These are phyloP conservation scores for Darksidea phi DNA, from an alignment of 495 filamentous ascomycete genomes.

Conservation along the genomic window DNA sequence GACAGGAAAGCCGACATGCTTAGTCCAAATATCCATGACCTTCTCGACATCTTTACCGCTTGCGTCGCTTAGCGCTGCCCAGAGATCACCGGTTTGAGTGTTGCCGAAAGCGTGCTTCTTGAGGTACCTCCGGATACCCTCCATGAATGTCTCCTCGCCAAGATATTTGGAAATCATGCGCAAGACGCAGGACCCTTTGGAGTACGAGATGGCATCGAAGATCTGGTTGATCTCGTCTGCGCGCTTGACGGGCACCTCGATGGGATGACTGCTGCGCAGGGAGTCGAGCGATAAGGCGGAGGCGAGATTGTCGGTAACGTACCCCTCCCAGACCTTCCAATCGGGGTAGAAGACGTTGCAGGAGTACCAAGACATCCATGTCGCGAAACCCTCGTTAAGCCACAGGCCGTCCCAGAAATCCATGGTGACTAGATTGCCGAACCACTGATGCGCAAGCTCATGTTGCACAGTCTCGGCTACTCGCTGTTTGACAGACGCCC, in stretches of 20 bases:
- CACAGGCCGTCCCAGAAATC: conserved; percentile 99
- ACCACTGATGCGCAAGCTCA: conserved; percentile 98
- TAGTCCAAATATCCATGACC: conserved; percentile 77
- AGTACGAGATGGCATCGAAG: conserved; percentile 97
- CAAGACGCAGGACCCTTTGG: conserved; percentile 91
- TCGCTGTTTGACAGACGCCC: conserved; percentile 88
- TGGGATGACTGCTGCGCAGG: conserved; percentile 89
- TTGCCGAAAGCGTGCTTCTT: conserved; percentile 92
- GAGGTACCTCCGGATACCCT: conserved; percentile 87
- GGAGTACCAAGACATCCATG: conserved; percentile 76
- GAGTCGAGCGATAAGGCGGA: conserved; percentile 85
- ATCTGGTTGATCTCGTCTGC: conserved; percentile 98
- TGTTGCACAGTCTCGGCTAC: conserved; percentile 95
- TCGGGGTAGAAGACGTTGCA: conserved; percentile 89
- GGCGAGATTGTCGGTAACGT: conserved; percentile 88
- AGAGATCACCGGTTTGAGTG: conserved; percentile 83
- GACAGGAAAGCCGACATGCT: conserved; percentile 73
- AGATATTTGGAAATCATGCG: conserved; percentile 97
- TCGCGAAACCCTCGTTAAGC: conserved; percentile 98
- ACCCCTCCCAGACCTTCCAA: conserved; percentile 98
- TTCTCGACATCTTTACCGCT: conserved; percentile 85
- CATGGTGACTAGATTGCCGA: conserved; percentile 98
- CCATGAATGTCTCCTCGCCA: conserved; percentile 88
- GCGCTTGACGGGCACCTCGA: conserved; percentile 93
- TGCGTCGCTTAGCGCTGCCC: conserved; percentile 83